These are phyloP conservation scores for Piromyces finnis DNA, from an alignment of 192 early-diverging fungal genomes.

Conservation along the genomic window DNA sequence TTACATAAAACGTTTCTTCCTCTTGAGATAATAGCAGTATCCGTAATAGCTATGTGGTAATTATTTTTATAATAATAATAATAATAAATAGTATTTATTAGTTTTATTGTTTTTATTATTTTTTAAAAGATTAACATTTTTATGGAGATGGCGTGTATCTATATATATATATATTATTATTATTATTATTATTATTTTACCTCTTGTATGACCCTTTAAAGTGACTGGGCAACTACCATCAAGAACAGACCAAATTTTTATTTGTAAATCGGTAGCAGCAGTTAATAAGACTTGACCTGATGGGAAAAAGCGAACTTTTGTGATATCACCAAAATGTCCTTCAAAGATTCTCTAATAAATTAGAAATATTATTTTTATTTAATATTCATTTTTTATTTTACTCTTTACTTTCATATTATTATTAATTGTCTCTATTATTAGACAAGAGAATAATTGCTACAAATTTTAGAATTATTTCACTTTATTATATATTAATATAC, in stretches of 20 bases:
- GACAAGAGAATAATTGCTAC: no score
- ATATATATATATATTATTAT: not conserved
- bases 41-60: constrained; percentile 32
- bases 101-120: no score
- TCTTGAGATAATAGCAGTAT: constrained; percentile 38
- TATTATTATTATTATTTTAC: constrained; percentile 1
- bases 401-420: no score
- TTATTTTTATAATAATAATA: no score
- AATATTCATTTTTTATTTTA: no score
- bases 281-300: constrained; percentile 51
- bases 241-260: constrained; percentile 54
- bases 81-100: no score
- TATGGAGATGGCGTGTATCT: not conserved
- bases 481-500: no score
- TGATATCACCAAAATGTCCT: constrained; percentile 51
- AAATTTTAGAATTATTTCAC: no score
- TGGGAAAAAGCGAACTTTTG: constrained; percentile 49
- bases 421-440: no score
- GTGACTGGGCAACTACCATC: constrained; percentile 59
- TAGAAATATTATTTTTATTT: no score
- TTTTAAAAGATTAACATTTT: no score
- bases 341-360: not conserved
- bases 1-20: constrained; percentile 52
- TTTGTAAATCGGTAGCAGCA: constrained; percentile 43
- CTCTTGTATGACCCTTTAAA: constrained; percentile 42